Base-by-base conservation (phyloP, 805 yeast species). In the Candida pseudofarinosa region DNA sequence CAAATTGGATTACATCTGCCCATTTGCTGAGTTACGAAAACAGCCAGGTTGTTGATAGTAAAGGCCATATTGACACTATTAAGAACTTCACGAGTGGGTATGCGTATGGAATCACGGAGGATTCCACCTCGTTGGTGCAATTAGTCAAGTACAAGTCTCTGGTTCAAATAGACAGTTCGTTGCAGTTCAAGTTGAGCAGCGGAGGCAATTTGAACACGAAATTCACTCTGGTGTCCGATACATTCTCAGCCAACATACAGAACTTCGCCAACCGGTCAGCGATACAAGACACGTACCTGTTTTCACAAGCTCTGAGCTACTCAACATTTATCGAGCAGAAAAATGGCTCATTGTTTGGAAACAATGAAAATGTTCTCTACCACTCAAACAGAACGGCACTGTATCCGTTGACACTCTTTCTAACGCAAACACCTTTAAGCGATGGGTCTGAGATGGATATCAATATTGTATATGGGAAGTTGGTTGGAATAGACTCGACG, bases 1-100 rank as follows among this genome's bases (percentile, higher is more conserved):
- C 73, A 16, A 77, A 80, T 55, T 82, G 88, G 88, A 72, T 80
- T 37, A 61, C 80, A 13, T 64, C 82, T 19, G 85, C 81, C 10
- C 77, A 73, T 46, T 51, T 82, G 26, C 65, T 76, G 33, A 64
- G 79, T 15, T 82, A 80, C 76, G 82, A 79, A 56, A 68, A 69
- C 40, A 50, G 55, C 1, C 49, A 62, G 10, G 67, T 80, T 20
- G 61, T 51, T 8, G 53, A 55, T 15, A 61, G 74, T 32, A 40
- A 51, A 4, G 83, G 83, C 44, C 56, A 60, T 8, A 48, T 76
- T 1, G 30, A 55, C n/a, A 50, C 48, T 5, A 44, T 62, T 26
- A 52, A 52, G 19, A 52, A 55, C 17, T 26, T 28, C 4, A 58
- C 67, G 5, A 50, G 53, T 16, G 67, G 66, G 8, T 46, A 49